Evolutionary conservation across 176 grass and related monocot genomes (phyloP), one percentile per base, ranked within the genome.

Genomic region (Saccharum spontaneum): DNA sequence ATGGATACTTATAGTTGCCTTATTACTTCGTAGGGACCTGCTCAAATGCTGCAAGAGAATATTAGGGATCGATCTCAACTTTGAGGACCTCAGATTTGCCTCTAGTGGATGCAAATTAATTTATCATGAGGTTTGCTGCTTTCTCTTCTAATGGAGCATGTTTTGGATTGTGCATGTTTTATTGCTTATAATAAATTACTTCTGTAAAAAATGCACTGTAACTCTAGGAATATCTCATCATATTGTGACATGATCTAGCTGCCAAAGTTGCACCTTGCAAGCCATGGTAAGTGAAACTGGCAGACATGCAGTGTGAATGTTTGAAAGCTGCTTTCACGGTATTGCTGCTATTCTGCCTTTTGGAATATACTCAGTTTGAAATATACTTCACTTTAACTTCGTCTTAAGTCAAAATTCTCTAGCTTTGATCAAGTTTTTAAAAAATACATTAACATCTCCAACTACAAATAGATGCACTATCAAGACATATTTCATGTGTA

Each of bases 1-100:
- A 64, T 26, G 26, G 39, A 82, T 41, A 16, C 59, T 73, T 91
- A 46, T 85, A 39, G 66, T 87, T 71, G 70, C 82, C 24, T n/a
- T n/a, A n/a, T 65, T 84, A 3, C 37, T 85, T 85, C 73, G 5
- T 57, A 98, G 95, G 93, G 93, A 98, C 66, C 72, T 98, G 74
- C 89, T 98, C 72, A 98, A 98, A 82, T 98, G 93, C 93, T 98
- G 93, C 83, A 95, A 95, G 85, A 95, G 95, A 91, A 91, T 95
- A 82, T 71, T 71, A 64, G 89, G 85, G 63, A 62, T 49, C 37
- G 73, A 86, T 88, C 49, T 95, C 31, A 88, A 79, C 70, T 84
- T 77, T 86, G 85, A 87, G 71, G 85, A 85, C 28, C 34, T 70
- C 50, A 80, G 89, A 59, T 80, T 98, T 79, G 50, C 87, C 78